Conservation (phyloP, 2,329 filamentous ascomycete species). For the Botryotinia narcissicola region DNA sequence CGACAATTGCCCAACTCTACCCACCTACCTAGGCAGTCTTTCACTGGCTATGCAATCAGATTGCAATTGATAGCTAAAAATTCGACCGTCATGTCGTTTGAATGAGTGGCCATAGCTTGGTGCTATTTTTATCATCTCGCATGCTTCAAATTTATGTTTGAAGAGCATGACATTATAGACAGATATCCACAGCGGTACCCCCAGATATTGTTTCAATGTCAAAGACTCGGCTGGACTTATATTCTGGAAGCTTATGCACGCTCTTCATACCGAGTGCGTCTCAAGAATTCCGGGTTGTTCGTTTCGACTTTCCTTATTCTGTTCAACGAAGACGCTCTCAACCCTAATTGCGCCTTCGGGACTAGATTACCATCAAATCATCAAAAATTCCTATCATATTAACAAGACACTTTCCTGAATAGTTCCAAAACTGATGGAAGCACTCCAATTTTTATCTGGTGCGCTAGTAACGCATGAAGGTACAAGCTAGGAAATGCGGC, state of each 20-base stretch:
- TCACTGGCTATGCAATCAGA: background rate
- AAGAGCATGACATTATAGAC: background rate
- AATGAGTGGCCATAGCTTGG: background rate
- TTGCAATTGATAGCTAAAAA: background rate
- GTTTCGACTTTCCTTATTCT: background rate
- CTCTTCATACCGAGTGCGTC: background rate
- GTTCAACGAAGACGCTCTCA: background rate
- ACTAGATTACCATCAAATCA: background rate
- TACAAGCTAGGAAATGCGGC: background rate
- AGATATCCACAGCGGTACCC: background rate
- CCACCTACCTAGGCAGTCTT: background rate
- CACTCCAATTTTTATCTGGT: background rate
- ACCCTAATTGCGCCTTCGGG: background rate
- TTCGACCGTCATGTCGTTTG: background rate
- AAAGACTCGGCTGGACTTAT: background rate
- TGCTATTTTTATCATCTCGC: background rate
- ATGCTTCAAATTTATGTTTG: background rate
- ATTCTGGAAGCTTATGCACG: background rate
- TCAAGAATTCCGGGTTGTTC: background rate
- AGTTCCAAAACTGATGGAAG: no score
- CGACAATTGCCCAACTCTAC: background rate
- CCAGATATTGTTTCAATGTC: background rate
- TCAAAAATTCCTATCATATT: background rate
- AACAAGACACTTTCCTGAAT: background rate
- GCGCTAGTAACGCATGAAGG: background rate